Conservation (phyloP, 768 basidiomycete genomes). For the Lactarius trivialis region DNA sequence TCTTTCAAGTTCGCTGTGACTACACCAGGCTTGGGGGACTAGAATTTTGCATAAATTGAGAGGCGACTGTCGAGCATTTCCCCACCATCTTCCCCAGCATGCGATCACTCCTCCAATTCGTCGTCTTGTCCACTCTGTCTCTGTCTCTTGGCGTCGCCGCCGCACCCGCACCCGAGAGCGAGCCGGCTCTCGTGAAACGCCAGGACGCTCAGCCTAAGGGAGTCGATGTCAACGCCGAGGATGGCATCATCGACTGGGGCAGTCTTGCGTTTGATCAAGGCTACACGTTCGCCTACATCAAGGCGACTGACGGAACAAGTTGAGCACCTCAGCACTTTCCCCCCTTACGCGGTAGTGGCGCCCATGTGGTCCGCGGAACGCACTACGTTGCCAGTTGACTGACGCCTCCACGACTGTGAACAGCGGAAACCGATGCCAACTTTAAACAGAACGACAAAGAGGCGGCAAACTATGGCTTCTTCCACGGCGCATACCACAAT, state of each 20-base stretch:
- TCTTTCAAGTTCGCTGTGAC: not conserved
- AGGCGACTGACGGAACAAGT: slow-evolving; percentile 62
- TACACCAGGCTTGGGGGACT: not conserved
- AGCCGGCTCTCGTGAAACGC: slow-evolving; percentile 31
- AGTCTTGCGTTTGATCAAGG: no score
- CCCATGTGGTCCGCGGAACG: no score
- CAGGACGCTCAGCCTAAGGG: slow-evolving; percentile 41
- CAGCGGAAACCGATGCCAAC: slow-evolving; percentile 36
- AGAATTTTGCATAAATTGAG: not conserved
- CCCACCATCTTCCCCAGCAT: not conserved
- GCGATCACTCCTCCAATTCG: not conserved
- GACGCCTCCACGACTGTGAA: slow-evolving; percentile 24
- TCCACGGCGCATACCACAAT: slow-evolving; percentile 54
- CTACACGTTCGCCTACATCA: slow-evolving; percentile 53
- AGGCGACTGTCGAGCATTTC: not conserved
- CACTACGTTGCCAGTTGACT: no score
- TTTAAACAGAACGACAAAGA: slow-evolving; percentile 50
- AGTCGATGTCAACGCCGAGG: slow-evolving; percentile 50
- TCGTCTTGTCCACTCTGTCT: no score
- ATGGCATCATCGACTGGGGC: slow-evolving; percentile 45
- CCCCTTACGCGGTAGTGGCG: no score
- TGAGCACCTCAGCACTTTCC: no score
- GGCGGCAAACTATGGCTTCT: slow-evolving; percentile 49
- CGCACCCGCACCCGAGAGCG: no score
- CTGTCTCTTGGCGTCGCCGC: no score